Evolutionary conservation across 2,329 filamentous ascomycete genomes (phyloP).

Genomic region (Sclerotiophoma versabilis): DNA sequence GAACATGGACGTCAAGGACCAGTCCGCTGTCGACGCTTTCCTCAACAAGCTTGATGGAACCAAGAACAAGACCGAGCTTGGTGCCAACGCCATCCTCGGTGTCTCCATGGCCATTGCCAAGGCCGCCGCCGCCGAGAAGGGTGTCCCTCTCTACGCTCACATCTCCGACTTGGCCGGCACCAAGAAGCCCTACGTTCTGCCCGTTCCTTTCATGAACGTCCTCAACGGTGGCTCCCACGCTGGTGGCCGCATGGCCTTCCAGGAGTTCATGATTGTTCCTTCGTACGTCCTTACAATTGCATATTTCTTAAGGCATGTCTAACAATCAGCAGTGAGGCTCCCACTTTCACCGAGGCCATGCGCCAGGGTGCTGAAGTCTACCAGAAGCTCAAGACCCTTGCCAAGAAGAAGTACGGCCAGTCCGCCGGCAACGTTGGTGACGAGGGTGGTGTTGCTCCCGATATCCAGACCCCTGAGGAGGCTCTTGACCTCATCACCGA

Average conservation of each 20-base stretch:
- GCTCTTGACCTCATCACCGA: slow-evolving; percentile 95
- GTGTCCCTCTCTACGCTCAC: slow-evolving; percentile 65
- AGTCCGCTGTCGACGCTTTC: slow-evolving; percentile 61
- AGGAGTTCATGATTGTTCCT: slow-evolving; percentile 64
- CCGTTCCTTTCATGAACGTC: slow-evolving; percentile 64
- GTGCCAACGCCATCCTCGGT: slow-evolving; percentile 67
- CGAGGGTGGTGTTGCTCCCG: slow-evolving; percentile 98
- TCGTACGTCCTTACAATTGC: slow-evolving; percentile 43
- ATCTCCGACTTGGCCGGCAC: slow-evolving; percentile 62
- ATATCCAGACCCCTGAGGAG: slow-evolving; percentile 97
- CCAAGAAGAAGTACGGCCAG: slow-evolving; percentile 99
- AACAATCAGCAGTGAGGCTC: slow-evolving; percentile 67
- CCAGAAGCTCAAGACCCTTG: slow-evolving; percentile 94
- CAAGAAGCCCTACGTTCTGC: slow-evolving; percentile 62
- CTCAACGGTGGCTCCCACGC: slow-evolving; percentile 85
- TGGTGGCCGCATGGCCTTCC: slow-evolving; percentile 80
- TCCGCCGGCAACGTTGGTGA: slow-evolving; percentile 99
- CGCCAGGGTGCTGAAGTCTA: slow-evolving; percentile 97
- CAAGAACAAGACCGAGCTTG: slow-evolving; percentile 65
- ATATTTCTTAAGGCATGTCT: slow-evolving; percentile 20
- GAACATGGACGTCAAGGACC: slow-evolving; percentile 62
- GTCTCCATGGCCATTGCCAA: slow-evolving; percentile 67
- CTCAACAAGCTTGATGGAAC: slow-evolving; percentile 64
- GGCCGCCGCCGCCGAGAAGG: slow-evolving; percentile 63
- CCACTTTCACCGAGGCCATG: slow-evolving; percentile 93